Conservation (phyloP, 345 rosid species). For the Bruguiera gymnorhiza region DNA sequence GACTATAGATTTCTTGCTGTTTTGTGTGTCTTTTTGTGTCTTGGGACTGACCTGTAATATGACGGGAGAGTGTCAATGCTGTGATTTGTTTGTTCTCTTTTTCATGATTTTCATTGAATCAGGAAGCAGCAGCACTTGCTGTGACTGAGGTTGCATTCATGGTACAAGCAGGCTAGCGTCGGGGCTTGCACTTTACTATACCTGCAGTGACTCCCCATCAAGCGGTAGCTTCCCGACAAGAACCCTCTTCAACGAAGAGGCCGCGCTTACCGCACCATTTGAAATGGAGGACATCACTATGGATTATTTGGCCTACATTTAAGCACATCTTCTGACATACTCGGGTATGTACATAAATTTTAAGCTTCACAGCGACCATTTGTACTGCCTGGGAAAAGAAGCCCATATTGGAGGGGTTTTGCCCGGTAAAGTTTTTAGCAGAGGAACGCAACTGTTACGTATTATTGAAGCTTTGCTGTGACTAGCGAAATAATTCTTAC, state of each 20-base stretch:
- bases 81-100: not conserved
- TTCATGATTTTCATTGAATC: conserved; percentile 8
- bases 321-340: not conserved
- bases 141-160: conserved; percentile 26
- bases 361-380: conserved; percentile 10
- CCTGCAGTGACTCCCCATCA: conserved; percentile 19
- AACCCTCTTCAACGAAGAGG: conserved; percentile 38
- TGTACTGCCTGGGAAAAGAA: conserved; percentile 7
- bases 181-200: conserved; percentile 19
- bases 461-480: not conserved
- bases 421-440: not conserved
- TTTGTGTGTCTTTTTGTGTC: too few relatives aligned
- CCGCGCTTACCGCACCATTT: too few relatives aligned
- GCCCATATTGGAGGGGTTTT: not conserved
- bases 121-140: conserved; percentile 30
- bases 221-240: conserved; percentile 39
- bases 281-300: too few relatives aligned
- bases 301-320: conserved; percentile 3
- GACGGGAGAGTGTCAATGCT: not conserved
- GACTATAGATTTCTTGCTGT: not conserved
- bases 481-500: not conserved
- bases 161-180: conserved; percentile 21
- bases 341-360: conserved; percentile 26
- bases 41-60: not conserved
- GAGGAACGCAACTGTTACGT: conserved; percentile 4